Conservation (phyloP, 768 basidiomycete genomes). For the Paxillus involutus region DNA sequence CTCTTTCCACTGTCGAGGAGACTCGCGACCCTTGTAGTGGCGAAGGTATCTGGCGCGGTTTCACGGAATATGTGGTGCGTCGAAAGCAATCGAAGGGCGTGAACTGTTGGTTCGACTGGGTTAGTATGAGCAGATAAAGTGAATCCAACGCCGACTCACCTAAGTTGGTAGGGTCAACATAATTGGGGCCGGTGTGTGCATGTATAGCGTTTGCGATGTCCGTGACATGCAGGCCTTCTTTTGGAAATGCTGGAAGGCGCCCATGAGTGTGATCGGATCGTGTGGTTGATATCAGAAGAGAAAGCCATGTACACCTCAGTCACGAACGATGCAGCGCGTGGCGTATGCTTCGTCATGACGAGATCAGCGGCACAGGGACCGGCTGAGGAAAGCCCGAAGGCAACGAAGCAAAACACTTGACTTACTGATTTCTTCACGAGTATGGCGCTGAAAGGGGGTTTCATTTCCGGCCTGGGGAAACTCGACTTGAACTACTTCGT, state of each 20-base stretch:
- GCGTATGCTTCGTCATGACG: neutral
- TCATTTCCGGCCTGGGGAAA: neutral
- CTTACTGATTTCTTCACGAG: conserved; percentile 6
- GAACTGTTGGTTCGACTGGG: conserved; percentile 41
- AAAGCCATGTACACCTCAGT: neutral
- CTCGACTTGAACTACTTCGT: neutral
- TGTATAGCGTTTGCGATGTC: conserved; percentile 24
- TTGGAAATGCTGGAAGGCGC: neutral
- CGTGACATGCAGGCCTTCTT: conserved; percentile 19
- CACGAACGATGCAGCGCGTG: neutral
- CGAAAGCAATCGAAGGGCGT: conserved; percentile 72
- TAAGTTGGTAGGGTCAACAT: conserved; percentile 19
- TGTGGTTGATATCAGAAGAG: neutral
- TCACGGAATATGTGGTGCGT: conserved; percentile 78
- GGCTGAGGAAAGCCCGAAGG: neutral
- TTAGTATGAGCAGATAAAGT: neutral
- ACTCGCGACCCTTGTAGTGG: conserved; percentile 68
- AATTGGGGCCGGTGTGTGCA: conserved; percentile 13
- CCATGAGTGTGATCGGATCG: neutral
- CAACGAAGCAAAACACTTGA: neutral
- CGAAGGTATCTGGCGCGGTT: conserved; percentile 67
- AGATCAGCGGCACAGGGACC: neutral
- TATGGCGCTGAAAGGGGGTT: neutral
- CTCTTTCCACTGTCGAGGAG: conserved; percentile 67
- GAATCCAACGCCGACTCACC: conserved; percentile 3